These are phyloP conservation scores for Hymenoscyphus occultus DNA, from an alignment of 2,329 filamentous ascomycete genomes.

Conservation along the genomic window DNA sequence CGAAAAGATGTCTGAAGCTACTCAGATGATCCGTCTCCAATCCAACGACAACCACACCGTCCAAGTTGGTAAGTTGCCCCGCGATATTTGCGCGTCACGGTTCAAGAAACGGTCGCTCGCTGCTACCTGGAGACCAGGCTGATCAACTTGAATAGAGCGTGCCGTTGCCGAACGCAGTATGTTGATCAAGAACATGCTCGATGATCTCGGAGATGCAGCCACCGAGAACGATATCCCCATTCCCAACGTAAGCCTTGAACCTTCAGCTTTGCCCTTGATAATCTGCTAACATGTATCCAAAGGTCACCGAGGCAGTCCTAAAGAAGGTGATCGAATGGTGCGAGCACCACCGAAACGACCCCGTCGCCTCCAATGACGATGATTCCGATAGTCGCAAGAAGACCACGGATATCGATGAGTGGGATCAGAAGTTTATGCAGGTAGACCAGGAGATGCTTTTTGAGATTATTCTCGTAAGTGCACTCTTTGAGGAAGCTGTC, in stretches of 20 bases:
- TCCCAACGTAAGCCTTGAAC: conserved; percentile 60
- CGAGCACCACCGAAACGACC: conserved; percentile 88
- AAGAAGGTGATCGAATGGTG: conserved; percentile 99
- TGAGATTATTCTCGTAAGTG: conserved; percentile 93
- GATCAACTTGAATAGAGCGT: conserved; percentile 56
- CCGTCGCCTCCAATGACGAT: conserved; percentile 76
- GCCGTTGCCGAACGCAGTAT: conserved; percentile 86
- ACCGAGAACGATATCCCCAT: conserved; percentile 65
- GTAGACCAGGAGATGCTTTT: conserved; percentile 99
- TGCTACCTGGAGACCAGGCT: conserved; percentile 11
- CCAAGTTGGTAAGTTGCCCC: conserved; percentile 45
- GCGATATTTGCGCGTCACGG: conserved; percentile 11
- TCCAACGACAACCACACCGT: conserved; percentile 50
- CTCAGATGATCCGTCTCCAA: conserved; percentile 42
- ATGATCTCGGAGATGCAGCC: conserved; percentile 73
- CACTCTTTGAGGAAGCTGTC: too few relatives aligned
- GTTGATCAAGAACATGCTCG: conserved; percentile 97
- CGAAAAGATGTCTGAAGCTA: conserved; percentile 37
- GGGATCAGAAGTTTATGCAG: conserved; percentile 99
- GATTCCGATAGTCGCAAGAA: conserved; percentile 95
- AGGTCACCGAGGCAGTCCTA: conserved; percentile 90
- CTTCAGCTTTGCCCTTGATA: not conserved
- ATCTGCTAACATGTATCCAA: conserved; percentile 20
- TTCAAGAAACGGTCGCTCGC: too few relatives aligned
- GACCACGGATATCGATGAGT: conserved; percentile 98